phyloP scores from a whole-genome alignment of 2,329 filamentous ascomycete species.

The Escovopsis sp. region DNA sequence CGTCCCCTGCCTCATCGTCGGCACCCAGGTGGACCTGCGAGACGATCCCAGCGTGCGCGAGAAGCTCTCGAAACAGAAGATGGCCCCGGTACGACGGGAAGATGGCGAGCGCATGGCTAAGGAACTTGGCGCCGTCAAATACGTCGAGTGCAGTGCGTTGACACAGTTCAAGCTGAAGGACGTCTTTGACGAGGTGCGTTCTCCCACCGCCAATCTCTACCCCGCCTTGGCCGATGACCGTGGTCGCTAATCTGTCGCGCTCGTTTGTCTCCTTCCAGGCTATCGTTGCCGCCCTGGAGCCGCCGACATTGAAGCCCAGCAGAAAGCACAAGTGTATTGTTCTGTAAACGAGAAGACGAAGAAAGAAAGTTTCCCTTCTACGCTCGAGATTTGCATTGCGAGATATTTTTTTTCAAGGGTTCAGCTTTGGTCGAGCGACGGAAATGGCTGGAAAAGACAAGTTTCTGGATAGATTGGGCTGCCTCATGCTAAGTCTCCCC shows the following conservation, averaged over 20 bases:
- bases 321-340: constrained; percentile 54
- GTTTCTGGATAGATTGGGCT: constrained; percentile 5
- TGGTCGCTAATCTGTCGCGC: background rate
- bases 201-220: background rate
- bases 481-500: constrained; percentile 2
- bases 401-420: constrained; percentile 1
- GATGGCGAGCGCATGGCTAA: constrained; percentile 94
- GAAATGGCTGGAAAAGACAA: constrained; percentile 3
- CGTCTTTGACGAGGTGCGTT: constrained; percentile 88
- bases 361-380: background rate
- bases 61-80: constrained; percentile 91
- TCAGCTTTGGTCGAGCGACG: constrained; percentile 4
- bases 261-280: constrained; percentile 41
- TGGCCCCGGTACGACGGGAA: constrained; percentile 80
- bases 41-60: constrained; percentile 77
- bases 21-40: constrained; percentile 90
- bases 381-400: constrained; percentile 3
- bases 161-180: constrained; percentile 99
- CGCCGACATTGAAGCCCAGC: constrained; percentile 68
- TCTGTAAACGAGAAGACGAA: constrained; percentile 30
- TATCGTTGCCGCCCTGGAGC: constrained; percentile 89
- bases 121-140: constrained; percentile 94
- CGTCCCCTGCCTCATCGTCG: constrained; percentile 93
- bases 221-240: background rate
- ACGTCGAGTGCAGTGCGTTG: constrained; percentile 94